phyloP scores from a whole-genome alignment of 208 protist genomes.

The Wallacemonas collosoma region DNA sequence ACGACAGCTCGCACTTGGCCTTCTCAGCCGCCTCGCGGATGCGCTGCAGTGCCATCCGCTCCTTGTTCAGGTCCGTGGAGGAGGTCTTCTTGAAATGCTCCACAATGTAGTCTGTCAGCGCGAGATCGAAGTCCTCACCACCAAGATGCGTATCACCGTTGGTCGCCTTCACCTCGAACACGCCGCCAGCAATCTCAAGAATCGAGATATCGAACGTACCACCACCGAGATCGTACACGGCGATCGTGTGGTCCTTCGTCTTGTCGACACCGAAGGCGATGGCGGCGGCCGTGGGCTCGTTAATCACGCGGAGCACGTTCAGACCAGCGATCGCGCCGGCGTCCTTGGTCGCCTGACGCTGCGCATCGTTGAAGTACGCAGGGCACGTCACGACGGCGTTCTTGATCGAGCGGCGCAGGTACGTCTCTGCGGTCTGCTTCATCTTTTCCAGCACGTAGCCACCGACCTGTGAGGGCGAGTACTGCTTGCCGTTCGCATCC shows the following conservation, averaged over 20 bases:
- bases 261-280: constrained; percentile 41
- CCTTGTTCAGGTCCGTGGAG: constrained; percentile 90
- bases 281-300: constrained; percentile 98
- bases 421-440: constrained; percentile 61
- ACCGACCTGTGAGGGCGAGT: constrained; percentile 55
- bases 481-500: constrained; percentile 80
- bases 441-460: constrained; percentile 72
- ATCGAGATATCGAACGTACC: constrained; percentile 98
- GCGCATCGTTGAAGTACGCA: constrained; percentile 97
- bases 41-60: constrained; percentile 94
- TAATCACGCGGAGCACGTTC: constrained; percentile 98
- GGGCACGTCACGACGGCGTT: constrained; percentile 93
- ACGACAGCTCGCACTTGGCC: constrained; percentile 96
- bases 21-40: constrained; percentile 96
- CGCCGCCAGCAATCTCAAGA: constrained; percentile 80
- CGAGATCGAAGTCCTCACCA: constrained; percentile 98
- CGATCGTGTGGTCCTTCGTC: constrained; percentile 27
- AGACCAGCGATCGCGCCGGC: constrained; percentile 92
- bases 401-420: constrained; percentile 27
- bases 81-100: constrained; percentile 93
- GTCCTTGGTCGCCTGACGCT: constrained; percentile 96
- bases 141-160: constrained; percentile 99
- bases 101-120: constrained; percentile 85
- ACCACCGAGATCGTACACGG: constrained; percentile 78
- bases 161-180: constrained; percentile 97